Base-by-base conservation (phyloP, 306 rosid genomes). In the Quillaja saponaria region DNA sequence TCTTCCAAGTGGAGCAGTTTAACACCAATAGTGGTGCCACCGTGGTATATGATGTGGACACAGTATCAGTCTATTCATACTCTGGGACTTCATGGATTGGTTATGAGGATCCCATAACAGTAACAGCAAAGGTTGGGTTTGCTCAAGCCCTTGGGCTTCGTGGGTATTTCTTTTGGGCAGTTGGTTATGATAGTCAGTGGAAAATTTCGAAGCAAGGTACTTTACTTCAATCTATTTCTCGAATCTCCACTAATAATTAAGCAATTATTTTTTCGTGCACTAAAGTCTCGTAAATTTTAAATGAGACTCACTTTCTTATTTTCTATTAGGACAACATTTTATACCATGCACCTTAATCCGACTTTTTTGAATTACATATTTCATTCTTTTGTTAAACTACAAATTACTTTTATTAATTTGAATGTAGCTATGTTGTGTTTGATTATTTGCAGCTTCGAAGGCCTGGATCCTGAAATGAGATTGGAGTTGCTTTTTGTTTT, bases 111-210 rank as follows among this genome's bases (percentile, higher is more conserved):
- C 63, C 68, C 1, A 6, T 49, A 0, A 78, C 95, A 0, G 68
- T 71, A 0, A 62, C 76, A 0, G 17, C 77, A 0, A 87, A 90
- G 68, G 10, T 84, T 41, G 84, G 76, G 21, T 84, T 77, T 71
- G 95, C 95, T 63, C 90, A 77, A 28, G 82, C 86, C 10, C 82
- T 84, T 63, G 75, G 76, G 14, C 84, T 90, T 28, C 82, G 85
- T 68, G 95, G 97, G 7, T 90, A 84, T 47, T 90, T 86, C 86
- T 84, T 86, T 68, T 90, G 97, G 97, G 91, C 85, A 41, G 72
- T 83, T 15, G 71, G 78, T 41, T 60, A 21, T 10, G 92, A 87
- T 11, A 53, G 12, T 0, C 56, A 77, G 9, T 73, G 66, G 77
- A 56, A 61, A 38, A 57, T 81, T 55, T 69, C 80, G 1, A 35